phyloP scores from a whole-genome alignment of 768 basidiomycete species.

The Auricularia sp. region DNA sequence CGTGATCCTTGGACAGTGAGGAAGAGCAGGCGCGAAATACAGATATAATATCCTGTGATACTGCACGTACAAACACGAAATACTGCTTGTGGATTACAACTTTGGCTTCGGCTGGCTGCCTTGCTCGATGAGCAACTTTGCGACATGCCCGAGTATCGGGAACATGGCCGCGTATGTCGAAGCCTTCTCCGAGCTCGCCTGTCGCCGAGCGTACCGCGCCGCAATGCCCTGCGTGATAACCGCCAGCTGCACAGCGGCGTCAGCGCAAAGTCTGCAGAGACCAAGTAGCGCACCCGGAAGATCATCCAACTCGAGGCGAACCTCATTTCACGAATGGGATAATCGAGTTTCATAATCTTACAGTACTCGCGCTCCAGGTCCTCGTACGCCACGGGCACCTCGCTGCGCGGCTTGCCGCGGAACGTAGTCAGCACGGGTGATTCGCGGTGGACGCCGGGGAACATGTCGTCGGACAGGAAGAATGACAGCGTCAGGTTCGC shows the following conservation, averaged over 20 bases:
- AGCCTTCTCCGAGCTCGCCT: conserved; percentile 82
- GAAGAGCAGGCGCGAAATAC: no score
- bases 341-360: conserved; percentile 48
- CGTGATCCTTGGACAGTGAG: no score
- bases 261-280: not conserved
- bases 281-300: conserved; percentile 47
- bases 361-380: conserved; percentile 80
- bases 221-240: conserved; percentile 88
- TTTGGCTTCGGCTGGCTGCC: conserved; percentile 11
- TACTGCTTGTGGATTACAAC: conserved; percentile 10
- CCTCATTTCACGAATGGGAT: conserved; percentile 69
- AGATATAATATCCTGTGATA: no score
- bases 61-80: no score
- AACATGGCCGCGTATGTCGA: conserved; percentile 36
- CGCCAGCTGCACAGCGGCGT: conserved; percentile 40
- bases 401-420: conserved; percentile 42
- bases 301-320: conserved; percentile 84
- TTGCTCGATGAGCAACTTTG: conserved; percentile 33
- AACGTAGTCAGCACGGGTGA: conserved; percentile 24
- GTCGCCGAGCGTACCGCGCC: conserved; percentile 72
- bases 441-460: not conserved
- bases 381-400: conserved; percentile 55
- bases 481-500: conserved; percentile 86
- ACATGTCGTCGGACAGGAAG: conserved; percentile 29
- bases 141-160: conserved; percentile 53